These are phyloP conservation scores for Amanita exitialis DNA, from an alignment of 768 basidiomycete genomes.

Conservation along the genomic window DNA sequence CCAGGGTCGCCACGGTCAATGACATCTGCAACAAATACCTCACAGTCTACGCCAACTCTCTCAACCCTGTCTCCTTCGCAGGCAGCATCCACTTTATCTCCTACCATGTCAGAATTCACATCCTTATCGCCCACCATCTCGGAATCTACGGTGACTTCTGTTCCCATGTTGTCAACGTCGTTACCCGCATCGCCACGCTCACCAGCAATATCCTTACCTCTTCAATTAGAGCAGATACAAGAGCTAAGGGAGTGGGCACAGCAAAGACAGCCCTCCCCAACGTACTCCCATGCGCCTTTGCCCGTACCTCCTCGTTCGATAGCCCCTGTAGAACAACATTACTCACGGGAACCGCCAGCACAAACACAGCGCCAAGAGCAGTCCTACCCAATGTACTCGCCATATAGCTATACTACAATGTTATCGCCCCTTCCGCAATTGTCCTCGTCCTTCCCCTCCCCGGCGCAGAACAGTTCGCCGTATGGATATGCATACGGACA, in stretches of 20 bases:
- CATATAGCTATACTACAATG: background rate
- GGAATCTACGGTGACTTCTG: background rate
- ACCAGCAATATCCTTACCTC: background rate
- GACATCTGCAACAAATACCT: background rate
- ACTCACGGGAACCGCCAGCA: no score
- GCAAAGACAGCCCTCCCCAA: background rate
- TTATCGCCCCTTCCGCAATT: background rate
- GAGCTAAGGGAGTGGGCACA: background rate
- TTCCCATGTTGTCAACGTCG: background rate
- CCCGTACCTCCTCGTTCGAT: no score
- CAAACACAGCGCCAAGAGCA: background rate
- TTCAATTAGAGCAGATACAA: background rate
- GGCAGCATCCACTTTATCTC: background rate
- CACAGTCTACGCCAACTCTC: background rate
- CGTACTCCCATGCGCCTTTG: no score
- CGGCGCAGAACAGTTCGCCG: background rate
- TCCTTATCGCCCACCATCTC: slow-evolving; percentile 2
- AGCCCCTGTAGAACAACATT: no score
- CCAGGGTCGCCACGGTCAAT: slow-evolving; percentile 4
- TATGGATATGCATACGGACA: background rate
- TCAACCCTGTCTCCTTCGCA: background rate
- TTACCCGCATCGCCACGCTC: background rate
- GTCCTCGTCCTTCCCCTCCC: background rate
- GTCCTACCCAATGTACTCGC: background rate
- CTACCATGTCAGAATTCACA: background rate